A percentile compares a stretch with the other conserved stretches of the same genome.
Evolutionary conservation across 2,329 filamentous ascomycete species (phyloP).

Genomic region (Epichloe coenophiala): DNA sequence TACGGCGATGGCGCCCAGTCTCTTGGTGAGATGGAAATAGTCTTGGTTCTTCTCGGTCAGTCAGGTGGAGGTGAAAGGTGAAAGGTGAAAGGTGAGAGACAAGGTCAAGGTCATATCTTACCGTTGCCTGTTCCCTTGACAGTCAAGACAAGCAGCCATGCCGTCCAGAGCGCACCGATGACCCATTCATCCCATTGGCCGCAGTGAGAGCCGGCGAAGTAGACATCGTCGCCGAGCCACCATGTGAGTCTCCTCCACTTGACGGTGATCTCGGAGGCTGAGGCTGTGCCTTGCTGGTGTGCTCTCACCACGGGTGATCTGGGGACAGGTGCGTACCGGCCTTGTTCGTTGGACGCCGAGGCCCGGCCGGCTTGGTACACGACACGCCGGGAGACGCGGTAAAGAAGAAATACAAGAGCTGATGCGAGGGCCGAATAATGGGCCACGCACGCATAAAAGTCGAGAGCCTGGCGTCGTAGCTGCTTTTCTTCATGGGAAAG

Average conservation of each 20-base stretch:
- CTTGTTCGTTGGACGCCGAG: conserved; percentile 8
- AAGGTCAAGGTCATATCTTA: conserved; percentile 12
- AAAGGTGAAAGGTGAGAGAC: not conserved
- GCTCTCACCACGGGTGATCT: conserved; percentile 38
- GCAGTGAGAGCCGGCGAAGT: conserved; percentile 28
- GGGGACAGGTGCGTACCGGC: conserved; percentile 35
- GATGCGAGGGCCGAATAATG: conserved; percentile 41
- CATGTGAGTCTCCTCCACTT: conserved; percentile 29
- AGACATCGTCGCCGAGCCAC: conserved; percentile 46
- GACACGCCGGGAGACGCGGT: conserved; percentile 24
- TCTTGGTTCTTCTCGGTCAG: conserved; percentile 21
- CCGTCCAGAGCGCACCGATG: conserved; percentile 32
- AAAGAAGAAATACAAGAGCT: conserved; percentile 27
- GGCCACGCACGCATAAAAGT: conserved; percentile 39
- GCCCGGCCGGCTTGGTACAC: conserved; percentile 8
- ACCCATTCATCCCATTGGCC: conserved; percentile 44
- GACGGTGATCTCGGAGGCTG: conserved; percentile 20
- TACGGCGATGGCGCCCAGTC: conserved; percentile 44
- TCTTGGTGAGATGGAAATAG: conserved; percentile 54
- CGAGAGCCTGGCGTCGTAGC: conserved; percentile 37
- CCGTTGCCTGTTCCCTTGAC: conserved; percentile 42
- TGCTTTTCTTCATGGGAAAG: conserved; percentile 35
- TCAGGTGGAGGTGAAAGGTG: not conserved
- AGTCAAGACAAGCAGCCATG: conserved; percentile 40
- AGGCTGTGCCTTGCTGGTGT: conserved; percentile 20